Evolutionary conservation across 148 eudicot species (phyloP).

Genomic region (Agrostemma githago): DNA sequence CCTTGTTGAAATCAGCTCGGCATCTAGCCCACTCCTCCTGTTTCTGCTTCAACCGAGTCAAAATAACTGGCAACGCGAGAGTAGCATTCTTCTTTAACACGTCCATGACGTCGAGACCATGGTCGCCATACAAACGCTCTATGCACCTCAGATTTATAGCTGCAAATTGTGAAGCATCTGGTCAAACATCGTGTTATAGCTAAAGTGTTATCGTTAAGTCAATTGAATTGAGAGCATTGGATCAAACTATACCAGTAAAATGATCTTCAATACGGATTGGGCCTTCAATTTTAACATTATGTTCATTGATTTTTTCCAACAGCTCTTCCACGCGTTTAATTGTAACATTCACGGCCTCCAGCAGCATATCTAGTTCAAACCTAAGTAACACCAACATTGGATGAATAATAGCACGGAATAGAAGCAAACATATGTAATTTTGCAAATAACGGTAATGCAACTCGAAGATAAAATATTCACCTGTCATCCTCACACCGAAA

Average conservation of each 20-base stretch:
- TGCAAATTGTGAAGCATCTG: constrained; percentile 30
- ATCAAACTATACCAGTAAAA: constrained; percentile 47
- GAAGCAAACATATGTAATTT: neutral
- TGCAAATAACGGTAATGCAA: neutral
- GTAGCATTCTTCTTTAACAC: constrained; percentile 68
- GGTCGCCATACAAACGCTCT: constrained; percentile 88
- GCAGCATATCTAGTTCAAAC: constrained; percentile 93
- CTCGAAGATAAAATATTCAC: constrained; percentile 25
- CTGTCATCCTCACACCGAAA: constrained; percentile 99
- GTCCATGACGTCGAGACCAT: constrained; percentile 91
- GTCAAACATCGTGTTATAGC: constrained; percentile 14
- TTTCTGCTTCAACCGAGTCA: constrained; percentile 91
- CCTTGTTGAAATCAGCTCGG: constrained; percentile 80
- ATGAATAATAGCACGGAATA: neutral
- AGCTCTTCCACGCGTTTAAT: constrained; percentile 77
- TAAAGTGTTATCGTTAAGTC: neutral
- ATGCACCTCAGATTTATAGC: constrained; percentile 83
- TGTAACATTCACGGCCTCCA: constrained; percentile 72
- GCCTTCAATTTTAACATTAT: constrained; percentile 40
- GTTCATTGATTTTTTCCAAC: constrained; percentile 49
- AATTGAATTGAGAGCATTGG: constrained; percentile 9
- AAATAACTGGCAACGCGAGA: constrained; percentile 75
- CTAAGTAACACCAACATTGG: constrained; percentile 28
- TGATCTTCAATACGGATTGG: constrained; percentile 60
- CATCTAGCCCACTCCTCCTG: constrained; percentile 92